These are phyloP conservation scores for Coemansia sp. DNA, from an alignment of 192 early-diverging fungal genomes.

Conservation along the genomic window DNA sequence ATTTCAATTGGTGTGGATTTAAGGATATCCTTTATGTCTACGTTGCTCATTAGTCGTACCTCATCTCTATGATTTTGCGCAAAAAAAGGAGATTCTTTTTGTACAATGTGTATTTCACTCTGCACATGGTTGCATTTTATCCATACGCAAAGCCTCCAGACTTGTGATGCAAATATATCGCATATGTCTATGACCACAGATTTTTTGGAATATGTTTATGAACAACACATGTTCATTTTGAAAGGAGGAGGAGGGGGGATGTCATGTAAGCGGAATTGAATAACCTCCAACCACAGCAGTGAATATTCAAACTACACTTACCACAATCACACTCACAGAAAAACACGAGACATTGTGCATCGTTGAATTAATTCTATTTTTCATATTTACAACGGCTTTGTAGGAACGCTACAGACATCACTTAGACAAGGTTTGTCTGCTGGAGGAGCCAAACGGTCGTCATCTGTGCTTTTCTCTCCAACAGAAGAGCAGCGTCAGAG, in stretches of 20 bases:
- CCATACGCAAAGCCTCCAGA: not conserved
- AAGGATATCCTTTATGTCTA: not conserved
- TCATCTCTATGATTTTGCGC: too few species aligned
- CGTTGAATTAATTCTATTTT: not conserved
- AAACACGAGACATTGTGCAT: too few species aligned
- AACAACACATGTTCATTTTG: too few species aligned
- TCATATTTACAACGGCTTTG: not conserved
- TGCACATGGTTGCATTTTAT: too few species aligned
- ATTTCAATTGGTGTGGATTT: not conserved
- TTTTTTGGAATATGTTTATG: not conserved
- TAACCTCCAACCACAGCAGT: not conserved
- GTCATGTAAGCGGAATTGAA: too few species aligned
- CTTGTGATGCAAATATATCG: not conserved
- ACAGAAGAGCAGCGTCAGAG: constrained; percentile 53
- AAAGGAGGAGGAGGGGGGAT: too few species aligned
- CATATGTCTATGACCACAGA: not conserved
- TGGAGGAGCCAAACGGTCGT: constrained; percentile 42
- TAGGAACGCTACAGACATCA: constrained; percentile 2
- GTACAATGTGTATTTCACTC: constrained; percentile 1
- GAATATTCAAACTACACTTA: too few species aligned
- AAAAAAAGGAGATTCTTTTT: too few species aligned
- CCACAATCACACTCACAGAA: too few species aligned
- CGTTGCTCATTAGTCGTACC: too few species aligned
- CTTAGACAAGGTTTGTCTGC: constrained; percentile 10
- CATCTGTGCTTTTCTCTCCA: constrained; percentile 47